Base-by-base conservation (phyloP, 495 filamentous ascomycete genomes). In the Chaetomium tenue region DNA sequence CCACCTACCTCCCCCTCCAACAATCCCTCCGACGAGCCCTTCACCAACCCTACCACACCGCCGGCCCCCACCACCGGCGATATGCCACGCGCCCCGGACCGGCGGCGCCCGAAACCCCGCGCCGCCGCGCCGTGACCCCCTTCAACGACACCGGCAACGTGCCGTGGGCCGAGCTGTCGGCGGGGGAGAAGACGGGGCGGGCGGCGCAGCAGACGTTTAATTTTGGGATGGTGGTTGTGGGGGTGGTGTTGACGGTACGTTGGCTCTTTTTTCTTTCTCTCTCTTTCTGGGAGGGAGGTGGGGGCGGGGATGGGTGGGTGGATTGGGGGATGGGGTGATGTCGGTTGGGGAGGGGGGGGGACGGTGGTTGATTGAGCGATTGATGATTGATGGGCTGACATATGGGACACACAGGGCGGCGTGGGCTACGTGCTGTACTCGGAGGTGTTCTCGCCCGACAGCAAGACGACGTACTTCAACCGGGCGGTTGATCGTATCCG, bases 181-280 rank as follows among this genome's bases (percentile, higher is more conserved):
- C 77, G 0, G 72, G 79, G 55, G 93, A 97, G 75, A 98, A 97
- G 73, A 87, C 87, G 8, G 88, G 87, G 57, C 86, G 95, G 48
- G 89, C 93, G 26, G 91, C 91, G 13, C 93, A 96, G 73, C 94
- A 97, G 68, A 87, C 89, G 15, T 87, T 94, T 75, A 98, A 96
- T 79, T 86, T 96, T 37, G 80, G 87, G 61, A 75, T 96, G 44
- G 84, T 98, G 3, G 58, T 93, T 9, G 79, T 88, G 6, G 94
- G 95, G 42, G 75, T 91, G 23, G 82, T 87, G 16, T 73, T 92
- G 61, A 96, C 93, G 46, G 91, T 92, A 76, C 12, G 40, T 22
- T 3, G 4, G 0, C 13, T 18, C 5, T 11, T n/a, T 44, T 81
- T 58, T 22, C 18, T n/a, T 33, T 26, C 18, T 11, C 28, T 26